A percentile compares a stretch with the other conserved stretches of the same genome.
Conservation (phyloP, 306 rosid genomes). For the Vigna hirtella region DNA sequence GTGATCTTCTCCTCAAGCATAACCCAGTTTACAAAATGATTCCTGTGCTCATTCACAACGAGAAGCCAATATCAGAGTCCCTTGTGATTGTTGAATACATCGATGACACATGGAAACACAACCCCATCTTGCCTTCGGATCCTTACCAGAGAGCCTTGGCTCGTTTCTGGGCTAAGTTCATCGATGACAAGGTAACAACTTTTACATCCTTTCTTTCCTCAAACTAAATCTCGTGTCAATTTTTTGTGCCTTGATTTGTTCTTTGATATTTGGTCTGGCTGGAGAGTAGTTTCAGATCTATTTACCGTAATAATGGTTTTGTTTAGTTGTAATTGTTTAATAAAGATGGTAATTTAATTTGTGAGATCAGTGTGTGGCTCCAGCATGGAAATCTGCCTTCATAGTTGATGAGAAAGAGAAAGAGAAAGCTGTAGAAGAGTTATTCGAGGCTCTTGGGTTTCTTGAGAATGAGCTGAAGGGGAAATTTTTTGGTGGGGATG, state of each 20-base stretch:
- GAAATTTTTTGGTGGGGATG: conserved; percentile 66
- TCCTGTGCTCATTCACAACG: conserved; percentile 60
- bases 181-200: conserved; percentile 61
- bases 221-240: not conserved
- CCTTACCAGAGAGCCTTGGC: conserved; percentile 59
- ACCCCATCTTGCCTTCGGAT: conserved; percentile 55
- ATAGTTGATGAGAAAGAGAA: conserved; percentile 28
- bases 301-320: too few relatives aligned
- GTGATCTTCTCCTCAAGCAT: conserved; percentile 53
- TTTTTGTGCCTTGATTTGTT: too few relatives aligned
- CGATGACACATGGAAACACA: conserved; percentile 54
- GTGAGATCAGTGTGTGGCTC: conserved; percentile 36
- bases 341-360: not conserved
- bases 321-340: too few relatives aligned
- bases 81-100: conserved; percentile 62
- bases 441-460: conserved; percentile 37
- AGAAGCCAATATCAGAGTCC: conserved; percentile 62
- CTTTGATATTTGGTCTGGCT: too few relatives aligned
- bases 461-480: conserved; percentile 63
- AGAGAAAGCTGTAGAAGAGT: conserved; percentile 50
- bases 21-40: conserved; percentile 67
- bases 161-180: conserved; percentile 72
- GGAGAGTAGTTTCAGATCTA: not conserved
- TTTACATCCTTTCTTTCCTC: not conserved
- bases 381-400: conserved; percentile 37